Percentiles rank a stretch among this genome's conserved stretches.
phyloP scores from a whole-genome alignment of 257 asterid genomes.

The Nicotiana noctiflora region DNA sequence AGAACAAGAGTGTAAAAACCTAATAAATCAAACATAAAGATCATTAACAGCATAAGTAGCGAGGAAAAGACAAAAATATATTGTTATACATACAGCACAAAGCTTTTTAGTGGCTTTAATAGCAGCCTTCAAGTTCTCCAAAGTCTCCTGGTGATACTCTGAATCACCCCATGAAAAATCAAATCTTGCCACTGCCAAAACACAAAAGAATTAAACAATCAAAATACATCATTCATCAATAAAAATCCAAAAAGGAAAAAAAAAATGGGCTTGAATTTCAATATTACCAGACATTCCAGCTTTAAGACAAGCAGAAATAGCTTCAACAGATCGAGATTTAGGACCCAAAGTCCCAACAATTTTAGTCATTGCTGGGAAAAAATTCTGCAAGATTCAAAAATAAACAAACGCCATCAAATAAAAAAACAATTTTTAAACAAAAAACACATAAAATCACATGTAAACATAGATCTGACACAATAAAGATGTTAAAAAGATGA shows the following conservation, averaged over 20 bases:
- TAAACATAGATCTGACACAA: not conserved
- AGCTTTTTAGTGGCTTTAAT: slow-evolving; percentile 58
- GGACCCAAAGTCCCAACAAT: slow-evolving; percentile 88
- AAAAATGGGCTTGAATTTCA: not conserved
- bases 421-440: not conserved
- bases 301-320: slow-evolving; percentile 66
- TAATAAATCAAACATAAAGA: not conserved
- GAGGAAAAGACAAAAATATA: not conserved
- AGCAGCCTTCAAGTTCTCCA: slow-evolving; percentile 62
- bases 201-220: slow-evolving; percentile 6
- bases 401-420: slow-evolving; percentile 9
- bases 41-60: not conserved
- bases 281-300: slow-evolving; percentile 93
- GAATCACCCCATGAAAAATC: slow-evolving; percentile 87
- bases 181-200: slow-evolving; percentile 62
- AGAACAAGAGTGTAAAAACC: not conserved
- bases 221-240: not conserved
- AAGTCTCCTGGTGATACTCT: slow-evolving; percentile 69
- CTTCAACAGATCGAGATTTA: slow-evolving; percentile 67
- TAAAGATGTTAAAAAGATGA: not conserved
- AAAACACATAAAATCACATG: not conserved
- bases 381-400: slow-evolving; percentile 34
- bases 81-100: slow-evolving; percentile 51
- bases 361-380: slow-evolving; percentile 89
- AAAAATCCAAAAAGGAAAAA: not conserved